A percentile compares a stretch with the other conserved stretches of the same genome.
Conservation (phyloP, 2,329 filamentous ascomycete genomes). For the Colletotrichum paranaense region DNA sequence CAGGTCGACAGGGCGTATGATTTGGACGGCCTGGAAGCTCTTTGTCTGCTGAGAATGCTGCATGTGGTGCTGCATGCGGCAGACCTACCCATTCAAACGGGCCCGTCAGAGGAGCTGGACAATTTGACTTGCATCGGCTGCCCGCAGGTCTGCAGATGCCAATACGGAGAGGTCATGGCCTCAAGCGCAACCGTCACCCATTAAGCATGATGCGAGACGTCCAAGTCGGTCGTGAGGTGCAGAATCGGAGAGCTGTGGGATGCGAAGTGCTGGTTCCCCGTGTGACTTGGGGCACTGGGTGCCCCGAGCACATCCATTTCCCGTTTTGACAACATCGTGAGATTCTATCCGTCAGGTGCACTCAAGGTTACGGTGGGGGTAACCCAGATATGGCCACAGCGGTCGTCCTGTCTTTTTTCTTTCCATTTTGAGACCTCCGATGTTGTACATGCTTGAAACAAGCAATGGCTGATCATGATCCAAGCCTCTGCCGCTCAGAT, state of each 20-base stretch:
- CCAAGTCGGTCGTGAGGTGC: constrained; percentile 12
- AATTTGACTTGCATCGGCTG: constrained; percentile 26
- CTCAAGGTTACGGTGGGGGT: background rate
- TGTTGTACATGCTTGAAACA: constrained; percentile 18
- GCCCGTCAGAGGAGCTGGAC: constrained; percentile 17
- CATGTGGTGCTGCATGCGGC: constrained; percentile 32
- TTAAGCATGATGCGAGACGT: background rate
- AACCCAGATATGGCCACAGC: background rate
- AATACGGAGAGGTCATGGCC: constrained; percentile 18
- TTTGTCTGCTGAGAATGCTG: constrained; percentile 32
- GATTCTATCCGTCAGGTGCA: constrained; percentile 19
- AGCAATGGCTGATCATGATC: constrained; percentile 11
- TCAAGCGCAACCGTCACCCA: background rate
- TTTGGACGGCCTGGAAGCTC: constrained; percentile 24
- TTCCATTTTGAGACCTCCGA: background rate
- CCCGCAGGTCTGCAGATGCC: constrained; percentile 28
- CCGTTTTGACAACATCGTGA: constrained; percentile 8
- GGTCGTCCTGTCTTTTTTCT: background rate
- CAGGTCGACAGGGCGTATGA: constrained; percentile 10
- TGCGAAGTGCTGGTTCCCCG: background rate
- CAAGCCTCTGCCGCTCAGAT: background rate
- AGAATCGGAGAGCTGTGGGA: constrained; percentile 10
- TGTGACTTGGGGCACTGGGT: constrained; percentile 1
- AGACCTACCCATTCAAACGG: constrained; percentile 9
- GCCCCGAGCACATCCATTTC: background rate